Conservation (phyloP, 345 rosid species). For the Rubroshorea leprosula region DNA sequence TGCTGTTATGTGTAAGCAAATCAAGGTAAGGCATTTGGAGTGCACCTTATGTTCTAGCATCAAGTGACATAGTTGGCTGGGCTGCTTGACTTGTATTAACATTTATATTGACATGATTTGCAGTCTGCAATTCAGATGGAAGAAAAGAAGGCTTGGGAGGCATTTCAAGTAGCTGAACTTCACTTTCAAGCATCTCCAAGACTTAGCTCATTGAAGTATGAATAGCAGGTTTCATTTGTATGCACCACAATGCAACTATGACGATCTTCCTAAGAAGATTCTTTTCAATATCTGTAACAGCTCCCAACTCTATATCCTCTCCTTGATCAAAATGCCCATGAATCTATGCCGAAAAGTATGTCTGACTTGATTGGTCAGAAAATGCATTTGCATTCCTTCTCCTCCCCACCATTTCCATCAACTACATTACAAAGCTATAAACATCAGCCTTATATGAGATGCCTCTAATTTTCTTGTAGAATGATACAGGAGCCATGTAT, state of each 20-base stretch:
- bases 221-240: constrained; percentile 26
- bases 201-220: constrained; percentile 25
- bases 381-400: constrained; percentile 5
- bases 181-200: constrained; percentile 32
- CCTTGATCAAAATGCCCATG: neutral
- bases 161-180: constrained; percentile 7
- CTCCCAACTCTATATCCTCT: neutral
- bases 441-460: constrained; percentile 4
- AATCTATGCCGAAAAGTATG: constrained; percentile 4
- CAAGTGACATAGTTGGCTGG: too few relatives aligned
- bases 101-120: too few relatives aligned
- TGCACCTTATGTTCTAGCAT: neutral
- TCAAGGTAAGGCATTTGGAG: too few relatives aligned
- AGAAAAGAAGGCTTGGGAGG: constrained; percentile 24
- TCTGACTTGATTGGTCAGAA: constrained; percentile 2
- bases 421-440: constrained; percentile 22
- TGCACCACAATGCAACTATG: constrained; percentile 30
- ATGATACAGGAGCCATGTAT: constrained; percentile 3
- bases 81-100: neutral
- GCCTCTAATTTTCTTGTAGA: constrained; percentile 4
- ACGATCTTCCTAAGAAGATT: constrained; percentile 23
- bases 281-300: neutral
- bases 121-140: neutral
- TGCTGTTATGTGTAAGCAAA: too few relatives aligned
- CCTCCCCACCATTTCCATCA: constrained; percentile 24